These are phyloP conservation scores for Perkinsus olseni DNA, from an alignment of 169 alveolate species.

Conservation along the genomic window DNA sequence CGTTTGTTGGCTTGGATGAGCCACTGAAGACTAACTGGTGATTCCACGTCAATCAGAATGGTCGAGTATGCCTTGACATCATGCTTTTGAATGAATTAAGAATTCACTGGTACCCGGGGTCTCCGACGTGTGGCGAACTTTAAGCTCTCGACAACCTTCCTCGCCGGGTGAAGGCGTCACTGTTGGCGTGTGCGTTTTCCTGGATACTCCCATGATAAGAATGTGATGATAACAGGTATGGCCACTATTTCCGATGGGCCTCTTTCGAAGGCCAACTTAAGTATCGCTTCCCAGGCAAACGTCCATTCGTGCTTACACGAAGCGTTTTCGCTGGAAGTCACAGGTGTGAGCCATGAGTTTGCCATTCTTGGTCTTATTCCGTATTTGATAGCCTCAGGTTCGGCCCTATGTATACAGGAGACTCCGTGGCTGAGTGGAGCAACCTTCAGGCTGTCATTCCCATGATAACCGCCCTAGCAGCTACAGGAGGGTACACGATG, in stretches of 20 bases:
- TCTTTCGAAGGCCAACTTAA: background rate
- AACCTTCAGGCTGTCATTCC: background rate
- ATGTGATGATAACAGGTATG: background rate
- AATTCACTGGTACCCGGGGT: too few relatives aligned
- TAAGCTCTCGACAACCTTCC: too few relatives aligned
- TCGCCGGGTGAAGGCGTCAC: too few relatives aligned
- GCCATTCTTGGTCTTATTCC: too few relatives aligned
- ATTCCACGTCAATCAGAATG: too few relatives aligned
- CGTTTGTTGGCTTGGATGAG: too few relatives aligned
- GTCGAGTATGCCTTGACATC: too few relatives aligned
- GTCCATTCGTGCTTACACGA: background rate
- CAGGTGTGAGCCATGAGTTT: background rate
- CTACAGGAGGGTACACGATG: background rate
- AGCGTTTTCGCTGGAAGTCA: background rate
- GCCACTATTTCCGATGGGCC: background rate
- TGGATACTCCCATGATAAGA: too few relatives aligned
- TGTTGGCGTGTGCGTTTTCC: too few relatives aligned
- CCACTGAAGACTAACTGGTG: too few relatives aligned
- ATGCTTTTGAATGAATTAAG: too few relatives aligned
- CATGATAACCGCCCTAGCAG: background rate
- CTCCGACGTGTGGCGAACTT: too few relatives aligned
- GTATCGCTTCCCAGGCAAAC: background rate
- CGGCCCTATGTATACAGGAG: background rate
- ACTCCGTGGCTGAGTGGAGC: background rate
- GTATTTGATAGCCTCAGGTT: background rate